Evolutionary conservation across 768 basidiomycete genomes (phyloP).

Genomic region (Erythrobasidium yunnanense): DNA sequence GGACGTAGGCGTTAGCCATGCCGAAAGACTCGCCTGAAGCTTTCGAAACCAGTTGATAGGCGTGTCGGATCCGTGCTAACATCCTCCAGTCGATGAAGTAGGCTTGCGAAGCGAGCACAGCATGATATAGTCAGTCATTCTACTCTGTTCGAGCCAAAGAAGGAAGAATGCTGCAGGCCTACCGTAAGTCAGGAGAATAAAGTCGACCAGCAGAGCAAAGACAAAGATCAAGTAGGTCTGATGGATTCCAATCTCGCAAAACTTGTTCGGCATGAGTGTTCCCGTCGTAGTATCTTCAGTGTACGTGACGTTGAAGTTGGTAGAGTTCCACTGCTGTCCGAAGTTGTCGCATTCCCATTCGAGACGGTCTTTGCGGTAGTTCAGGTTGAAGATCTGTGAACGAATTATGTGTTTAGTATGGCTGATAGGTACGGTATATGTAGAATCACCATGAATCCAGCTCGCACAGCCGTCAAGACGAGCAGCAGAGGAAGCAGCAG

Average conservation of each 20-base stretch:
- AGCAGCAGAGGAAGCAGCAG: slow-evolving; percentile 4
- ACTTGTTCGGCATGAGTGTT: slow-evolving; percentile 13
- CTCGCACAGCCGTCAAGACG: slow-evolving; percentile 9
- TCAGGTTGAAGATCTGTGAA: slow-evolving; percentile 10
- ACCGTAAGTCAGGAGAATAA: slow-evolving; percentile 13
- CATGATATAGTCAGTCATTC: no score
- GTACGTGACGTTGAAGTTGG: slow-evolving; percentile 8
- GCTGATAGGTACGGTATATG: neutral
- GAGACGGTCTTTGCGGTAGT: slow-evolving; percentile 12
- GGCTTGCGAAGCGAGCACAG: no score
- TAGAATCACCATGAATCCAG: slow-evolving; percentile 9
- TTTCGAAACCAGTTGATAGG: neutral
- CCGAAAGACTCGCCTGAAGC: neutral
- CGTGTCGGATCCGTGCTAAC: slow-evolving; percentile 17
- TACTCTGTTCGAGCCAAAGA: no score
- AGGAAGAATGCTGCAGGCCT: no score
- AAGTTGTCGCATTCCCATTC: slow-evolving; percentile 19
- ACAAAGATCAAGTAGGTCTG: slow-evolving; percentile 18
- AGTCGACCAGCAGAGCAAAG: slow-evolving; percentile 10
- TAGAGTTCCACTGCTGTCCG: slow-evolving; percentile 22
- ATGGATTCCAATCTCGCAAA: slow-evolving; percentile 18
- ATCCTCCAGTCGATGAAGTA: slow-evolving; percentile 26
- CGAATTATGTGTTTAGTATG: neutral
- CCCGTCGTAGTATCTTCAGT: slow-evolving; percentile 13
- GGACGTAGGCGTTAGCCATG: neutral